These are phyloP conservation scores for Talaromyces pinophilus DNA, from an alignment of 2,329 filamentous ascomycete species.

Conservation along the genomic window DNA sequence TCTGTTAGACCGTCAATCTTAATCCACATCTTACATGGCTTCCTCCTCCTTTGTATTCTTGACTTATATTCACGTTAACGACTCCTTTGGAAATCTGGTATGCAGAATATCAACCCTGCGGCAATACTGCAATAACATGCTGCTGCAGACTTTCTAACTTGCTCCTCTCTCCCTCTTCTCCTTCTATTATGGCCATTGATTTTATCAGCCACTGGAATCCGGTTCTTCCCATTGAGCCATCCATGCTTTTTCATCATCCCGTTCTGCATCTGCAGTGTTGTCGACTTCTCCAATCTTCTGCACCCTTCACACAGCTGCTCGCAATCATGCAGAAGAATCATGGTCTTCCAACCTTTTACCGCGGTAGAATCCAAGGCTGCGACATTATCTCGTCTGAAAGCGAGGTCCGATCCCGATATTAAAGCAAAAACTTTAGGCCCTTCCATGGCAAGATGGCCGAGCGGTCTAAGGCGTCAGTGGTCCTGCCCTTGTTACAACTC, in stretches of 20 bases:
- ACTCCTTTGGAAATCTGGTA: background rate
- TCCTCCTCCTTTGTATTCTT: background rate
- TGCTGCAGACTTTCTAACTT: background rate
- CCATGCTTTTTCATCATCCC: background rate
- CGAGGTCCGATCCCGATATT: no score
- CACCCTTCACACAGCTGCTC: no score
- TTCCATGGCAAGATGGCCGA: no score
- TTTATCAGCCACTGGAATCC: background rate
- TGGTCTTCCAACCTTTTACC: no score
- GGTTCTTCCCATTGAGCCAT: background rate
- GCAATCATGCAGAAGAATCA: no score
- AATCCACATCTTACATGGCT: background rate
- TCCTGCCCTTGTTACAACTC: no score
- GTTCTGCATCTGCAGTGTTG: background rate
- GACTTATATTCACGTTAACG: background rate
- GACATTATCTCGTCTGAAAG: background rate
- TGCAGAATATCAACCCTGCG: background rate
- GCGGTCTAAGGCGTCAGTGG: no score
- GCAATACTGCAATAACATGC: background rate
- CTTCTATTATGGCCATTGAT: background rate
- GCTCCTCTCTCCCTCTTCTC: background rate
- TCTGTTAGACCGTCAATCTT: background rate
- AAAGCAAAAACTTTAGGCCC: no score
- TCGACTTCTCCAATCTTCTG: no score
- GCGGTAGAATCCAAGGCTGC: no score